These are phyloP conservation scores for Discostella pseudostelligera DNA, from an alignment of 108 stramenopile genomes.

Conservation along the genomic window DNA sequence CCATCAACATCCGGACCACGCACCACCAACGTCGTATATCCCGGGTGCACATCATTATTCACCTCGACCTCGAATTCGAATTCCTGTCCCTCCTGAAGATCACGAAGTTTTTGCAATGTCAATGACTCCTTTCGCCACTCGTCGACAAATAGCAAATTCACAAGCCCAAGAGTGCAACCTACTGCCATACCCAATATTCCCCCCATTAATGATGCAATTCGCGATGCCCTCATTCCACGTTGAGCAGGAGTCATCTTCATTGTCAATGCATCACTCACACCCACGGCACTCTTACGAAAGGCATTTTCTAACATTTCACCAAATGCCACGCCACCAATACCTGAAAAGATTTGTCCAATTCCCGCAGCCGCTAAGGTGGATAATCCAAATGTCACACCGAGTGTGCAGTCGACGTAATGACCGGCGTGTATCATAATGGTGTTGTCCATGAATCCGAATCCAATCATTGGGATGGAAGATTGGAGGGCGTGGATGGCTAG, in stretches of 20 bases:
- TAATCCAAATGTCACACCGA: constrained; percentile 67
- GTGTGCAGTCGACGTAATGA: constrained; percentile 58
- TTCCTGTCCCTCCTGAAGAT: no score
- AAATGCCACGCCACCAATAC: constrained; percentile 36
- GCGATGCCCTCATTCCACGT: constrained; percentile 16
- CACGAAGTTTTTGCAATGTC: constrained; percentile 23
- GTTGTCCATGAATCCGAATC: constrained; percentile 80
- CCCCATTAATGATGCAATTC: constrained; percentile 38
- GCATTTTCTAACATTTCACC: constrained; percentile 42
- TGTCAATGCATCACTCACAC: constrained; percentile 14
- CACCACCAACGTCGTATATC: no score
- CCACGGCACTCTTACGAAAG: constrained; percentile 25
- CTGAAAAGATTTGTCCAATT: constrained; percentile 45
- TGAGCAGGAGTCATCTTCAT: constrained; percentile 53
- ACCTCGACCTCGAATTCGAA: no score
- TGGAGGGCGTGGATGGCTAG: background rate
- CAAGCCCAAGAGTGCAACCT: constrained; percentile 68
- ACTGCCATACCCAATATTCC: constrained; percentile 55
- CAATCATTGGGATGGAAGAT: constrained; percentile 4
- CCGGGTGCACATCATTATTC: no score
- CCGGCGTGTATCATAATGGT: constrained; percentile 75
- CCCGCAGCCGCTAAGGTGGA: constrained; percentile 71
- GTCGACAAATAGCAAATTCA: constrained; percentile 66
- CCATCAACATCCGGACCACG: constrained; percentile 75
- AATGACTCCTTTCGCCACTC: background rate